These are phyloP conservation scores for Rhizomucor pusillus DNA, from an alignment of 371 early-diverging fungal species.

Conservation along the genomic window DNA sequence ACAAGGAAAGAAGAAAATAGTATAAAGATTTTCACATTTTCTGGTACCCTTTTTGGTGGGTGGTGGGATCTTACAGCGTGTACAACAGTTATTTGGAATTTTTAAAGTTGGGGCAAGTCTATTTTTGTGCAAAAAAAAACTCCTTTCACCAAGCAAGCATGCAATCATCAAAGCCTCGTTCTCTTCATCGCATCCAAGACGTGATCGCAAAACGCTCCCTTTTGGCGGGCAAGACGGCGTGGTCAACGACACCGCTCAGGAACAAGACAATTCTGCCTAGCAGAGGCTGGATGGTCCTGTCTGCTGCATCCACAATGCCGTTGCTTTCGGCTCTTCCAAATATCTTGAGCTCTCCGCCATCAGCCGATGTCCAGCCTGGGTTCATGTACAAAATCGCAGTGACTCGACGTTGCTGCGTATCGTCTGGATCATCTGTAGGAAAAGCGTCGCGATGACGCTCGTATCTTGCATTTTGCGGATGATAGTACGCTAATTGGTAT, in stretches of 20 bases:
- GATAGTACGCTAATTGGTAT: conserved; percentile 60
- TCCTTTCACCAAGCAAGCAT: too few relatives aligned
- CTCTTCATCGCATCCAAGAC: conserved; percentile 51
- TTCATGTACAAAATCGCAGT: conserved; percentile 61
- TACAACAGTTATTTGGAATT: too few relatives aligned
- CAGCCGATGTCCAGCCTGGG: conserved; percentile 47
- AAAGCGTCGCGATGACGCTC: conserved; percentile 65
- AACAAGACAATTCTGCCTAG: conserved; percentile 59
- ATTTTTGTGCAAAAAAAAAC: background rate
- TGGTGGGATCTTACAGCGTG: too few relatives aligned
- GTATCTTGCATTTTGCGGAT: conserved; percentile 59
- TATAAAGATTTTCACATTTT: too few relatives aligned
- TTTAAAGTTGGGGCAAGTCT: background rate
- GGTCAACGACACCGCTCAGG: conserved; percentile 60
- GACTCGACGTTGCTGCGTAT: conserved; percentile 59
- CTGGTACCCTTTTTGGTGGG: too few relatives aligned
- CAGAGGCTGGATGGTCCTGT: conserved; percentile 41
- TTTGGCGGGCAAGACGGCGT: conserved; percentile 56
- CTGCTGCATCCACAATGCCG: conserved; percentile 43
- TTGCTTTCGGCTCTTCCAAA: conserved; percentile 36
- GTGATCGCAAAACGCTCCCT: conserved; percentile 52
- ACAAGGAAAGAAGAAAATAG: too few relatives aligned
- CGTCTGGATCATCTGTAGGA: conserved; percentile 54
- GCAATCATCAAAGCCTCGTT: background rate
- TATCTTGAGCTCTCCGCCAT: conserved; percentile 57